Evolutionary conservation across 768 basidiomycete species (phyloP).

Genomic region (Tricholoma hemisulphureum): DNA sequence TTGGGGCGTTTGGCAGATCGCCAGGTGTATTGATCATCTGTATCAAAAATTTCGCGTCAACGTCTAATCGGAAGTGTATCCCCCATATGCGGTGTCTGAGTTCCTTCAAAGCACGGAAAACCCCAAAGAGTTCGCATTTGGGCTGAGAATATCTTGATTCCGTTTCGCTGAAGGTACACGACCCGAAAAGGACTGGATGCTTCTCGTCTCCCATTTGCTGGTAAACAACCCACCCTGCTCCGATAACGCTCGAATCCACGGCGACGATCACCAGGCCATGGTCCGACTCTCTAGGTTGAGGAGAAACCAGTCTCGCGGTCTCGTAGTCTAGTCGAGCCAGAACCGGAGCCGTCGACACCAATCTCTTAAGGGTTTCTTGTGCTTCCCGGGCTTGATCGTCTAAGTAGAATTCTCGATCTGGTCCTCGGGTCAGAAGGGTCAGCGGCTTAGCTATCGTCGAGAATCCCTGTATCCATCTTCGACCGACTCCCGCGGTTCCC

Average conservation of each 20-base stretch:
- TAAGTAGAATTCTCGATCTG: conserved; percentile 25
- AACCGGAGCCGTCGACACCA: conserved; percentile 22
- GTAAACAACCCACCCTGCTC: too few relatives aligned
- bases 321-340: conserved; percentile 33
- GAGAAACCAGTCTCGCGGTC: neutral
- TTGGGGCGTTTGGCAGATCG: conserved; percentile 33
- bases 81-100: conserved; percentile 26
- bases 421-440: conserved; percentile 10
- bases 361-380: conserved; percentile 23
- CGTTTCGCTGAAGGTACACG: conserved; percentile 30
- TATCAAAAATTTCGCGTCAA: too few relatives aligned
- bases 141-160: too few relatives aligned
- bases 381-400: conserved; percentile 19
- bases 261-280: too few relatives aligned
- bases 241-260: too few relatives aligned
- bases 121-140: conserved; percentile 37
- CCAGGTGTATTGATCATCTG: conserved; percentile 38
- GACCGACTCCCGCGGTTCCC: conserved; percentile 19
- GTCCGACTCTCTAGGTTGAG: conserved; percentile 9
- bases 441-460: conserved; percentile 26
- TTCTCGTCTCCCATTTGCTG: too few relatives aligned
- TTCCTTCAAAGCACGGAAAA: conserved; percentile 31
- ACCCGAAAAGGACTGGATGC: conserved; percentile 29
- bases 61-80: too few relatives aligned
- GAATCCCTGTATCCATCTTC: too few relatives aligned